Evolutionary conservation across 2,329 filamentous ascomycete species (phyloP).

Genomic region (Penicillium aurantiogriseum): DNA sequence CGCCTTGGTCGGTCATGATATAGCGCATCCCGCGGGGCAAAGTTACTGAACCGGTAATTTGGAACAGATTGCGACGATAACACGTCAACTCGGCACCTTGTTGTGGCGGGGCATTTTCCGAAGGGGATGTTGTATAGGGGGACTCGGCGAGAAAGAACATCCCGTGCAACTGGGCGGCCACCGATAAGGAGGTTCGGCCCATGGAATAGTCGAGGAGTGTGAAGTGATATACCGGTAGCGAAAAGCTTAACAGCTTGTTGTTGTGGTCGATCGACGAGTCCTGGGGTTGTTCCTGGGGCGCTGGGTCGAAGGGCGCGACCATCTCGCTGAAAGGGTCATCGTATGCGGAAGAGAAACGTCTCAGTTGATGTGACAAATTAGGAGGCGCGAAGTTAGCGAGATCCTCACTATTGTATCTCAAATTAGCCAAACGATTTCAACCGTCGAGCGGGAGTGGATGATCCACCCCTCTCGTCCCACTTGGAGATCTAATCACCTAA

Average conservation of each 20-base stretch:
- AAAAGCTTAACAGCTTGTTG: constrained; percentile 73
- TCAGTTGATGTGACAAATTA: constrained; percentile 42
- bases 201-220: constrained; percentile 60
- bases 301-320: constrained; percentile 44
- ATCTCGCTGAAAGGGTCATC: constrained; percentile 55
- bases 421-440: background rate
- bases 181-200: constrained; percentile 55
- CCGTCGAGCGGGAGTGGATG: constrained; percentile 1
- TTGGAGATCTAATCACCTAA: constrained; percentile 48
- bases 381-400: constrained; percentile 47
- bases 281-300: constrained; percentile 49
- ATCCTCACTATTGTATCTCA: constrained; percentile 51
- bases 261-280: constrained; percentile 62
- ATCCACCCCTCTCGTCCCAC: constrained; percentile 12
- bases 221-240: constrained; percentile 60
- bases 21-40: constrained; percentile 75
- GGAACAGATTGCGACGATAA: constrained; percentile 92
- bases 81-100: constrained; percentile 73
- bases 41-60: constrained; percentile 87
- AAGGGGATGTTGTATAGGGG: constrained; percentile 57
- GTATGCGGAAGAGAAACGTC: constrained; percentile 50
- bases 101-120: constrained; percentile 56
- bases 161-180: constrained; percentile 63
- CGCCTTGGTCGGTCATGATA: constrained; percentile 78
- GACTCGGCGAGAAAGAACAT: constrained; percentile 69